Evolutionary conservation across 2,329 filamentous ascomycete species (phyloP).

Genomic region (Cladosporium sp.): DNA sequence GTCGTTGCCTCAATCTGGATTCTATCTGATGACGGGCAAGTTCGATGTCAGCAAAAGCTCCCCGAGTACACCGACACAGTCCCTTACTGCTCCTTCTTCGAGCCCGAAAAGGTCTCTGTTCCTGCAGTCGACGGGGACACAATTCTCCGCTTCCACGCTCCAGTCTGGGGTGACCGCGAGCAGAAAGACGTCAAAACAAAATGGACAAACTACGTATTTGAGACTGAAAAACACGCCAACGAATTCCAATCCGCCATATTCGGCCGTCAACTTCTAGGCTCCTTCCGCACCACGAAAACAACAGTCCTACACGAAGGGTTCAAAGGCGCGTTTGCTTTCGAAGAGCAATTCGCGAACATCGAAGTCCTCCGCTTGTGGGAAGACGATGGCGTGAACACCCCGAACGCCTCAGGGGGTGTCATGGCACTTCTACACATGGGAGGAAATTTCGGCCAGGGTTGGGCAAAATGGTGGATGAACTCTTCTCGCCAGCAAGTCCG

Average conservation of each 20-base stretch:
- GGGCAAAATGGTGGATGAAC: conserved; percentile 45
- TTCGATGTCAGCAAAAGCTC: conserved; percentile 42
- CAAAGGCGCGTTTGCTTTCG: conserved; percentile 38
- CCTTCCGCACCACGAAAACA: conserved; percentile 41
- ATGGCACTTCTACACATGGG: conserved; percentile 43
- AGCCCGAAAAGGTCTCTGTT: conserved; percentile 41
- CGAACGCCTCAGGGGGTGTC: conserved; percentile 37
- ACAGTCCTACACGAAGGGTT: conserved; percentile 43
- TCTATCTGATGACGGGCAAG: conserved; percentile 39
- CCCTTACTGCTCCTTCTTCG: conserved; percentile 44
- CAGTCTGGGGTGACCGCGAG: conserved; percentile 31
- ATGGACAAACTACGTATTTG: conserved; percentile 45
- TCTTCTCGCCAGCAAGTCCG: conserved; percentile 33
- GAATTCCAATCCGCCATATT: conserved; percentile 45
- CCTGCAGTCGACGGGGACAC: conserved; percentile 30
- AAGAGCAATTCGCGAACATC: conserved; percentile 47
- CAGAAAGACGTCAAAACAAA: conserved; percentile 35
- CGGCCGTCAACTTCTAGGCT: conserved; percentile 40
- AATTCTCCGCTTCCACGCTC: conserved; percentile 38
- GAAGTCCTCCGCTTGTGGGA: conserved; percentile 46
- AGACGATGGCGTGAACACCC: conserved; percentile 33
- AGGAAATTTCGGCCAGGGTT: conserved; percentile 40
- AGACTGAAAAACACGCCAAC: conserved; percentile 28
- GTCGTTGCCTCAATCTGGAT: conserved; percentile 44
- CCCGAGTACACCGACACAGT: conserved; percentile 39